A percentile compares a stretch with the other conserved stretches of the same genome.
phyloP scores from a whole-genome alignment of 2,329 filamentous ascomycete genomes.

The Aureobasidium sp. region DNA sequence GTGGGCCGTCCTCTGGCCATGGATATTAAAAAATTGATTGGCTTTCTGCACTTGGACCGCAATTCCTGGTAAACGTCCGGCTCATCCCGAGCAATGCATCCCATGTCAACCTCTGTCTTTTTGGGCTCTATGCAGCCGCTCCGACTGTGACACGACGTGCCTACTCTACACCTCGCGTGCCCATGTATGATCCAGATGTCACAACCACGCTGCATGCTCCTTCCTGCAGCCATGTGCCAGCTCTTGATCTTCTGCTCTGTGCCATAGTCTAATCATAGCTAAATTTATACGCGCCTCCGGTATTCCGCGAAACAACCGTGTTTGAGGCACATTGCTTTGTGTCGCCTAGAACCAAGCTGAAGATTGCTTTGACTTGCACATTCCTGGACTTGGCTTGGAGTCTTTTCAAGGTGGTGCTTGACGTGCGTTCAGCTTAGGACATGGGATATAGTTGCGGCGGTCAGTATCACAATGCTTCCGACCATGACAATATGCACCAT shows the following conservation, averaged over 20 bases:
- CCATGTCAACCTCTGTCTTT: neutral
- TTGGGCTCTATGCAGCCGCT: slow-evolving; percentile 2
- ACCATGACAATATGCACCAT: neutral
- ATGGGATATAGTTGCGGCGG: neutral
- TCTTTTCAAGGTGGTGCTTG: neutral
- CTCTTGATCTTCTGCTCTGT: neutral
- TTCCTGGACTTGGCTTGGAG: neutral
- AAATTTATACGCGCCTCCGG: neutral
- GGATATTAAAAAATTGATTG: slow-evolving; percentile 11
- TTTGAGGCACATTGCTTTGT: slow-evolving; percentile 8
- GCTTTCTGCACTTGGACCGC: neutral
- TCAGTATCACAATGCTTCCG: neutral
- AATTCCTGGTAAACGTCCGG: neutral
- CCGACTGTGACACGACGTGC: slow-evolving; percentile 5
- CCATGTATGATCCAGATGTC: neutral
- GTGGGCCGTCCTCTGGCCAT: neutral
- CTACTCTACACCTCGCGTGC: slow-evolving; percentile 3
- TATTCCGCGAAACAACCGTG: neutral
- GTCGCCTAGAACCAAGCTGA: neutral
- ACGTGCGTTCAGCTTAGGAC: neutral
- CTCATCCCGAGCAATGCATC: neutral
- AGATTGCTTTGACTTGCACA: neutral
- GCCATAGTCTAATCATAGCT: neutral
- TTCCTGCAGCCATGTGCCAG: neutral
- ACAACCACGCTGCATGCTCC: neutral